A percentile compares a stretch with the other conserved stretches of the same genome.
Evolutionary conservation across 768 basidiomycete genomes (phyloP).

Genomic region (Boletus rubroflammeus): DNA sequence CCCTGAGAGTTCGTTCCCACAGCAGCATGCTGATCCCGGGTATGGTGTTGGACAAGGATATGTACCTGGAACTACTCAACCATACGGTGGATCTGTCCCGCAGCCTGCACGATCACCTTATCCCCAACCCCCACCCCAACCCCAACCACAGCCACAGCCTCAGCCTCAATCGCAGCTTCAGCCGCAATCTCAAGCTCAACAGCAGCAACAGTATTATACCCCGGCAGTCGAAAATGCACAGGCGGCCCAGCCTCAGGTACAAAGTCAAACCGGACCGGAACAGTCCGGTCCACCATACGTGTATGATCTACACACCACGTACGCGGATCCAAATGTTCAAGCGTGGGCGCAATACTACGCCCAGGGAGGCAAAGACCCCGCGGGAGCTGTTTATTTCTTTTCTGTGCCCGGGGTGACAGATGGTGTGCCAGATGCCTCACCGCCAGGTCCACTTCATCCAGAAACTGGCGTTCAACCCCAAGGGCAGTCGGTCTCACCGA

Average conservation of each 20-base stretch:
- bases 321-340: constrained; percentile 77
- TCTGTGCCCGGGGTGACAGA: constrained; percentile 73
- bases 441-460: constrained; percentile 2
- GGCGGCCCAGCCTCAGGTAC: constrained; percentile 7
- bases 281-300: constrained; percentile 44
- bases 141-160: background rate
- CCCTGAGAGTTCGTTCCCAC: constrained; percentile 26
- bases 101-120: constrained; percentile 32
- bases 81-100: constrained; percentile 17
- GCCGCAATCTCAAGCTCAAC: constrained; percentile 29
- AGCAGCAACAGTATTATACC: constrained; percentile 21
- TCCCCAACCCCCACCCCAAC: constrained; percentile 27
- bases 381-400: constrained; percentile 78
- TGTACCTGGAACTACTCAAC: constrained; percentile 14
- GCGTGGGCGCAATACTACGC: constrained; percentile 87
- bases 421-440: constrained; percentile 17
- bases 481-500: constrained; percentile 14
- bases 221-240: constrained; percentile 7
- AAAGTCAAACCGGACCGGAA: constrained; percentile 17
- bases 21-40: constrained; percentile 23
- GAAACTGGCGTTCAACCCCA: constrained; percentile 13
- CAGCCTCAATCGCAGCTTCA: constrained; percentile 28
- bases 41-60: constrained; percentile 26
- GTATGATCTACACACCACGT: constrained; percentile 64
- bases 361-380: constrained; percentile 68